phyloP scores from a whole-genome alignment of 108 stramenopile genomes.

The Fragilaria crotonensis region DNA sequence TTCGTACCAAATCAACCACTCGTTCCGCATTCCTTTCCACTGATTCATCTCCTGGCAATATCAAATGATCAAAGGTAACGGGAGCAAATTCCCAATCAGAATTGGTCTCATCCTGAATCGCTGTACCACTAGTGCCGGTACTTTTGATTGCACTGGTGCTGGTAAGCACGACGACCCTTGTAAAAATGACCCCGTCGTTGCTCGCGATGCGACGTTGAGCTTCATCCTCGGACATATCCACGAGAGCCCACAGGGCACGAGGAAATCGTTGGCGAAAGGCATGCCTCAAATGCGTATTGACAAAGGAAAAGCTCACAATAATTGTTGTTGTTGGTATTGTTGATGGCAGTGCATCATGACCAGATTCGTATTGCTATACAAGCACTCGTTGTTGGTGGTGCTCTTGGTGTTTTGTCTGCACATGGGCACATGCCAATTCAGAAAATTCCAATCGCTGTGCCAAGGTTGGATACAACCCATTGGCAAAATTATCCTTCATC shows the following conservation, averaged over 20 bases:
- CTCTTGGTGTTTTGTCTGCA: constrained; percentile 18
- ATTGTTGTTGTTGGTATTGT: too few species aligned
- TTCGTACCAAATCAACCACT: too few species aligned
- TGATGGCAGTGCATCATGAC: neutral
- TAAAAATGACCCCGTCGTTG: constrained; percentile 63
- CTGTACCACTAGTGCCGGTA: too few species aligned
- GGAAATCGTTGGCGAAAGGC: constrained; percentile 44
- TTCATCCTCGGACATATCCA: constrained; percentile 41
- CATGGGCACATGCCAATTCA: constrained; percentile 33
- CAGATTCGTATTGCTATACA: constrained; percentile 3
- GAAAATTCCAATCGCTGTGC: constrained; percentile 45
- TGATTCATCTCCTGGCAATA: too few species aligned
- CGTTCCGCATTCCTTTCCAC: too few species aligned
- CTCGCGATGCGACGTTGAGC: constrained; percentile 40
- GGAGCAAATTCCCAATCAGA: too few species aligned
- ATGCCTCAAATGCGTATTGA: constrained; percentile 52
- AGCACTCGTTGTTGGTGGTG: neutral
- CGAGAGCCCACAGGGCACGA: constrained; percentile 39
- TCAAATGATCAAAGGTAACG: too few species aligned
- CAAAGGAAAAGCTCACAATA: constrained; percentile 56
- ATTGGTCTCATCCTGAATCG: too few species aligned
- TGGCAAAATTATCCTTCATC: constrained; percentile 66
- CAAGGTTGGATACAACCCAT: constrained; percentile 57
- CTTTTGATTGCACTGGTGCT: too few species aligned
- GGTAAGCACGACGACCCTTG: constrained; percentile 36